Percentiles rank a stretch among this genome's conserved stretches.
These are phyloP conservation scores for Bipolaris cookei DNA, from an alignment of 2,329 filamentous ascomycete species.

Conservation along the genomic window DNA sequence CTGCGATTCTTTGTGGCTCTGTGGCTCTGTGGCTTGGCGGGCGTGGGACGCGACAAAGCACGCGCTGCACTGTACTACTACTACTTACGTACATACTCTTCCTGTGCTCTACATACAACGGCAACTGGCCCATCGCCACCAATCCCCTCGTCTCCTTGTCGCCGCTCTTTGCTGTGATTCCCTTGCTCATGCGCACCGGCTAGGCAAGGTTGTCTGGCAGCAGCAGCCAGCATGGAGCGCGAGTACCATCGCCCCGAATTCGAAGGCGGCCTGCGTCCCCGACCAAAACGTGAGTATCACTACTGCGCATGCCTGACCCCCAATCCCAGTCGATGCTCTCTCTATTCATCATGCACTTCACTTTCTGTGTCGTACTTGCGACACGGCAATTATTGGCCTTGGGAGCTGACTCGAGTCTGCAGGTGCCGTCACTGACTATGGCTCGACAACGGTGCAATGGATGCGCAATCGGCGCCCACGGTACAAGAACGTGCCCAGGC, in stretches of 20 bases:
- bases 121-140: slow-evolving; percentile 5
- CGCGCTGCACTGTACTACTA: slow-evolving; percentile 10
- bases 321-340: background rate
- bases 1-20: no score
- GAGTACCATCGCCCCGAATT: slow-evolving; percentile 46
- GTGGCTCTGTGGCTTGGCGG: slow-evolving; percentile 11
- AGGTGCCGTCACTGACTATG: slow-evolving; percentile 94
- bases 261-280: slow-evolving; percentile 42
- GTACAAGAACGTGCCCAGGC: slow-evolving; percentile 72
- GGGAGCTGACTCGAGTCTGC: slow-evolving; percentile 9
- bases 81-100: background rate
- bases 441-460: slow-evolving; percentile 88
- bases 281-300: slow-evolving; percentile 45
- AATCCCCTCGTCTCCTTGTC: background rate
- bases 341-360: background rate
- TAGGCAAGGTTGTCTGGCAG: slow-evolving; percentile 6
- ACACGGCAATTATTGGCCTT: background rate
- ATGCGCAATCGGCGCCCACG: slow-evolving; percentile 80
- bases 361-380: background rate
- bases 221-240: slow-evolving; percentile 42
- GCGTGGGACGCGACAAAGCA: slow-evolving; percentile 14
- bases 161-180: background rate
- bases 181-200: slow-evolving; percentile 10
- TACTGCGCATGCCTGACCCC: background rate
- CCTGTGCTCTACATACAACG: background rate